Evolutionary conservation across 176 grass and related monocot genomes (phyloP), one percentile per base, ranked within the genome.

Genomic region (Rhynchospora tenuis): DNA sequence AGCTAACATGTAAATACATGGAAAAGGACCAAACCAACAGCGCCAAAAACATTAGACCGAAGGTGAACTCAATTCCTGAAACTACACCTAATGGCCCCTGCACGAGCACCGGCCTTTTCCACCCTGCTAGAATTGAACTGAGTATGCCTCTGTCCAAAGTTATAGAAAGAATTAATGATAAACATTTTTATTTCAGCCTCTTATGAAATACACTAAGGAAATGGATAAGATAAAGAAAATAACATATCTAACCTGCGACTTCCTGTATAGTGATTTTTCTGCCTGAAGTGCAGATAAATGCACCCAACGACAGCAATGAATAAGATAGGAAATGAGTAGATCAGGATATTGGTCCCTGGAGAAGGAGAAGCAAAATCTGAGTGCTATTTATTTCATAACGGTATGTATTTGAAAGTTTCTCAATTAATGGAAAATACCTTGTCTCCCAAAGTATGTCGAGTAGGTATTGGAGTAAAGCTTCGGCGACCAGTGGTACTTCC

Each of bases 371-470:
- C 31, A 33, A 33, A 33, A 33, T 33, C 3, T 33, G 2, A 33
- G 3, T 28, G 26, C 28, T 23, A 79, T 59, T 15, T 13, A 22
- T 9, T 50, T 46, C 1, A 72, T 2, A 12, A 19, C 6, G 13
- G 48, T 15, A 64, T 24, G 59, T 74, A 73, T 33, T 33, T 33
- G 31, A 33, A 33, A 33, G 31, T 33, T 3, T 33, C 31, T 33
- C 59, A 29, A 67, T 13, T 44, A 61, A 12, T n/a, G 27, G 6
- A 24, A 17, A 33, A 16, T 12, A 81, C 91, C 91, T 93, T 90
- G 84, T 54, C 51, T 86, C 19, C 91, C 88, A 51, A 90, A 88
- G 81, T 91, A 91, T 12, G 89, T 91, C 3, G 90, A 87, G 24
- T 74, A 72, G 33, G 89, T 90, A 64, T 85, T 19, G 2, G 68